phyloP scores from a whole-genome alignment of 441 rosid species.

The Arabidopsis lyrata region DNA sequence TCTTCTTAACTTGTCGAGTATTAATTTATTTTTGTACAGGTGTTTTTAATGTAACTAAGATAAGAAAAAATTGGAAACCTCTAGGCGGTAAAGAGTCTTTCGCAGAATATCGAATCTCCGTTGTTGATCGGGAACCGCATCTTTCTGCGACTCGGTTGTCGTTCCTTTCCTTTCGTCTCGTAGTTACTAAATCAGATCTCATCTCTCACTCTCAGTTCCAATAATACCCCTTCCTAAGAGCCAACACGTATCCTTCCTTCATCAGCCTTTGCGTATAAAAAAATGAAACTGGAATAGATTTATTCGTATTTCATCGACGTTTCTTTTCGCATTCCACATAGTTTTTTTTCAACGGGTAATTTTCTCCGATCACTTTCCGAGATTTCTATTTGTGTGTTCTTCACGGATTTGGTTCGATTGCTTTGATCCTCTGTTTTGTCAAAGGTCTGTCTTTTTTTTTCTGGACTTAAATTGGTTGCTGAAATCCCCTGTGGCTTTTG shows the following conservation, averaged over 20 bases:
- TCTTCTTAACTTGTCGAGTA: too few species aligned
- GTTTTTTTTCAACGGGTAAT: neutral
- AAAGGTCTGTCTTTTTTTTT: neutral
- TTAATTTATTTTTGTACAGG: too few species aligned
- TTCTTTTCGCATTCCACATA: conserved; percentile 16
- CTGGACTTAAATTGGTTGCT: neutral
- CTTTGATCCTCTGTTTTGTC: conserved; percentile 10
- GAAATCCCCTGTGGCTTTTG: neutral
- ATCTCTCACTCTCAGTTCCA: conserved; percentile 6
- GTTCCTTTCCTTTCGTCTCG: neutral
- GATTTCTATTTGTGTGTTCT: conserved; percentile 1
- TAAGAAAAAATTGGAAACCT: neutral
- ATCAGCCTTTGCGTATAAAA: neutral
- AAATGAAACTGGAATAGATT: conserved; percentile 8
- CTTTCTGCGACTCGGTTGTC: neutral
- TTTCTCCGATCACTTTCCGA: conserved; percentile 11
- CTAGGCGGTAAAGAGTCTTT: neutral
- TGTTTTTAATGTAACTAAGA: too few species aligned
- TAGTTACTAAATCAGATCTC: neutral
- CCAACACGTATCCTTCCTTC: conserved; percentile 23
- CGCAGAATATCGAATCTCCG: neutral
- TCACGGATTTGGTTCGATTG: conserved; percentile 9
- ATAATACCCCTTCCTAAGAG: conserved; percentile 17
- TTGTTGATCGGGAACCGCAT: neutral
- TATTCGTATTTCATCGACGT: conserved; percentile 19